Evolutionary conservation across 306 rosid genomes (phyloP), one percentile per base, ranked within the genome.

Genomic region (Vigna hirtella): DNA sequence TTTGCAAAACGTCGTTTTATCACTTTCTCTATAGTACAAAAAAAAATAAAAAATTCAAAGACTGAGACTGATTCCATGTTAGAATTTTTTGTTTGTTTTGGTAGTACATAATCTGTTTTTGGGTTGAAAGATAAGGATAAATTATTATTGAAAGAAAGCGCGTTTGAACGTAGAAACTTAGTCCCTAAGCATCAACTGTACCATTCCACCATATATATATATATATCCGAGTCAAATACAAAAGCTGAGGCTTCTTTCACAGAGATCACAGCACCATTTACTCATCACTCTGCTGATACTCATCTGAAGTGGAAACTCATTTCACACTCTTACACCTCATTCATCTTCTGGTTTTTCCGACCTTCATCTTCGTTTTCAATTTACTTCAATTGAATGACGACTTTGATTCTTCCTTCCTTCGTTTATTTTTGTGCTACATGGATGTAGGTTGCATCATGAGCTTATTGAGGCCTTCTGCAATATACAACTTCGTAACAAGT

Each of bases 391-490:
- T 24, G 7, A 81, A 59, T 22, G 61, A 24, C 38, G 22, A 51
- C 15, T 24, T 68, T 2, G 47, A 63, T 15, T 66, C 64, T 52
- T 4, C 68, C 17, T 51, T 77, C 30, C 4, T 56, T 56, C 2
- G 0, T 20, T 18, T 17, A 6, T 15, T 5, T 34, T 38, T 36
- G 4, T 67, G 24, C 7, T 34, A 20, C 38, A 0, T 26, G 12
- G 1, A 15, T 9, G 20, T 20, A 78, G 79, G 66, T 68, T 55
- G 7, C 15, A 38, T 30, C 15, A 90, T 91, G 96, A 90, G 93
- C 71, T 89, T 92, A 87, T 70, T 90, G 86, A 89, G 87, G 89
- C 92, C 92, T 15, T 89, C 88, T 66, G 91, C 82, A 22, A 28
- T 89, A 87, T 80, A 76, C 83, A 56, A 81, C 34, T 85, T 87